Conservation (phyloP, 1,284 basidiomycete genomes). For the Austroboletus niveus region DNA sequence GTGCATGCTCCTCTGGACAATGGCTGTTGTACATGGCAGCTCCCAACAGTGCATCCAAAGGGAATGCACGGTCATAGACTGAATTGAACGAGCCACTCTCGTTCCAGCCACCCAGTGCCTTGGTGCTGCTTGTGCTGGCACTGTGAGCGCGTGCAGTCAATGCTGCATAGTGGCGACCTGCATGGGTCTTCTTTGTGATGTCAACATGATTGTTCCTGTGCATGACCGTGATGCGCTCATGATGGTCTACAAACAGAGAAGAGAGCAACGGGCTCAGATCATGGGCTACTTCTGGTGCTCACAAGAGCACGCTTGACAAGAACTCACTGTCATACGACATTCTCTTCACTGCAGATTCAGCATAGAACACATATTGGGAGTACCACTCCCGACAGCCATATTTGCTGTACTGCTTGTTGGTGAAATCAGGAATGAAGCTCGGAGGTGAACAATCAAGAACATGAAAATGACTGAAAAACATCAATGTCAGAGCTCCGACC, state of each 20-base stretch:
- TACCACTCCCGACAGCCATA: constrained; percentile 28
- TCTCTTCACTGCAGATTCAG: too few species aligned
- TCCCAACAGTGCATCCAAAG: too few species aligned
- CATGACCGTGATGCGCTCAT: not conserved
- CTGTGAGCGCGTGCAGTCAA: not conserved
- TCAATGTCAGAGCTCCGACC: constrained; percentile 22
- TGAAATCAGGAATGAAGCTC: constrained; percentile 24
- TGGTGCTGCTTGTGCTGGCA: too few species aligned
- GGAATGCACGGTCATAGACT: too few species aligned
- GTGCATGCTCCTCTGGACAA: too few species aligned
- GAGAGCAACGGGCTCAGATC: not conserved
- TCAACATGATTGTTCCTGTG: constrained; percentile 1
- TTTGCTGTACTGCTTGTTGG: constrained; percentile 10
- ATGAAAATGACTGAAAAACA: constrained; percentile 27
- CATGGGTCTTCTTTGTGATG: constrained; percentile 7
- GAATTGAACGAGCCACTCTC: too few species aligned
- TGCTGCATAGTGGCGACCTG: not conserved
- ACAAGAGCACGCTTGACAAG: too few species aligned
- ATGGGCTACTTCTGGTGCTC: too few species aligned
- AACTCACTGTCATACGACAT: too few species aligned
- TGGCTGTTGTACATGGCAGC: too few species aligned
- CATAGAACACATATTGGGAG: constrained; percentile 17
- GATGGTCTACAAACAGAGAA: not conserved
- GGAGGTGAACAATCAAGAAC: constrained; percentile 12
- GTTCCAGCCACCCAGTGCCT: too few species aligned